A percentile compares a stretch with the other conserved stretches of the same genome.
phyloP scores from a whole-genome alignment of 345 rosid species.

The Populus simonii region DNA sequence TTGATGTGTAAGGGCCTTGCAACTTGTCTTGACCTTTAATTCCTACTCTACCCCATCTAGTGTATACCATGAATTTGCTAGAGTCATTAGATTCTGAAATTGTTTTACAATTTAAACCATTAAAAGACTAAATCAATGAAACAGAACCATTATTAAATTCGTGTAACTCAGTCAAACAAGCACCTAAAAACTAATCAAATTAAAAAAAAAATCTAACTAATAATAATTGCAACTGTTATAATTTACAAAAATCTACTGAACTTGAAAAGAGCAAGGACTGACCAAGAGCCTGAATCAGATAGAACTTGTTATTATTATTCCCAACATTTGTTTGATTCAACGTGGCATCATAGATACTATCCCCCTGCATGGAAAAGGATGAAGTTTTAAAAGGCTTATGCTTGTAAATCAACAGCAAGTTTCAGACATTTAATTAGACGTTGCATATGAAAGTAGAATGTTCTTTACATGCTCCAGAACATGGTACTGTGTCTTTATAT shows the following conservation, averaged over 20 bases:
- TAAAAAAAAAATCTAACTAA: no score
- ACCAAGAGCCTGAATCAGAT: slow-evolving; percentile 78
- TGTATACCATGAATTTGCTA: slow-evolving; percentile 57
- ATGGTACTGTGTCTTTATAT: slow-evolving; percentile 66
- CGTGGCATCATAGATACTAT: slow-evolving; percentile 74
- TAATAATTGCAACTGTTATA: no score
- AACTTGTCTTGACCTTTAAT: slow-evolving; percentile 74
- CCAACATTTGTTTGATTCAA: slow-evolving; percentile 79
- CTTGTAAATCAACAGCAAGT: no score
- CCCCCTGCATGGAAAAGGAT: slow-evolving; percentile 48
- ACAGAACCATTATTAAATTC: no score
- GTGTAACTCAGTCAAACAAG: not conserved
- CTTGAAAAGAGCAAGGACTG: not conserved
- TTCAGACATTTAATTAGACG: no score
- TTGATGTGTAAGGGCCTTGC: slow-evolving; percentile 58
- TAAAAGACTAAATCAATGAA: no score
- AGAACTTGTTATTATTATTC: slow-evolving; percentile 77
- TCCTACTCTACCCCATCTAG: slow-evolving; percentile 94
- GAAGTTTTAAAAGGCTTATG: not conserved
- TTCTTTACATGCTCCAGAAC: slow-evolving; percentile 30
- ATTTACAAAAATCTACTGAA: no score
- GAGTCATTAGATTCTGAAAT: slow-evolving; percentile 69
- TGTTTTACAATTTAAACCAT: not conserved
- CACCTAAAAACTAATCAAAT: slow-evolving; percentile 4
- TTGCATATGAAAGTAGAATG: no score